Evolutionary conservation across 2,329 filamentous ascomycete genomes (phyloP).

Genomic region (Calonectria pteridis): DNA sequence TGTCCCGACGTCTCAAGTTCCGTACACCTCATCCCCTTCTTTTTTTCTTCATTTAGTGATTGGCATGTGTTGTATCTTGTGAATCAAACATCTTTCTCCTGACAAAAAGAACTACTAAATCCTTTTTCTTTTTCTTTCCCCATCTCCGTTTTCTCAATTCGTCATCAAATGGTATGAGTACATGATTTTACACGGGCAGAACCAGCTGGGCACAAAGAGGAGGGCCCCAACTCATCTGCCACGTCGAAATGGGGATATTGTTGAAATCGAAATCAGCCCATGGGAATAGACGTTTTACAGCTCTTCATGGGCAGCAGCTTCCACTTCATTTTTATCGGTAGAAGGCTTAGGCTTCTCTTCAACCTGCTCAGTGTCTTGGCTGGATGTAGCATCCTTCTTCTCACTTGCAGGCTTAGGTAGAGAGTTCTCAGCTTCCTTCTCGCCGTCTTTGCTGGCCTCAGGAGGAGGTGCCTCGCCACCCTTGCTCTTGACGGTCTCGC

Average conservation of each 20-base stretch:
- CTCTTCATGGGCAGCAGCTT: slow-evolving; percentile 53
- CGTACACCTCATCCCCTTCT: slow-evolving; percentile 25
- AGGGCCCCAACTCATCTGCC: not conserved
- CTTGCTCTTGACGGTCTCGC: slow-evolving; percentile 64
- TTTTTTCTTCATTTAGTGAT: slow-evolving; percentile 34
- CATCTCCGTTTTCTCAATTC: slow-evolving; percentile 33
- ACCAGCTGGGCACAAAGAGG: not conserved
- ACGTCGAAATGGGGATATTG: slow-evolving; percentile 3
- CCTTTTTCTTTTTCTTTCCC: slow-evolving; percentile 29
- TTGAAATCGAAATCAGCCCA: not conserved
- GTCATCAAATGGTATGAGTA: slow-evolving; percentile 44
- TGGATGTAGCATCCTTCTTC: slow-evolving; percentile 67
- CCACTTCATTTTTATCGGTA: slow-evolving; percentile 67
- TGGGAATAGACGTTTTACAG: slow-evolving; percentile 5
- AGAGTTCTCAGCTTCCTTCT: slow-evolving; percentile 67
- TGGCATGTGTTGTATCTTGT: slow-evolving; percentile 21
- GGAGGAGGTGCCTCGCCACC: slow-evolving; percentile 53
- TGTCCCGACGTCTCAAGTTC: slow-evolving; percentile 32
- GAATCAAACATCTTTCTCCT: slow-evolving; percentile 10
- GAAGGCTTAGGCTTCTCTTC: slow-evolving; percentile 71
- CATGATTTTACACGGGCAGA: slow-evolving; percentile 42
- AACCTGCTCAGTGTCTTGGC: slow-evolving; percentile 45
- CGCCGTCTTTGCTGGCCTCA: slow-evolving; percentile 68
- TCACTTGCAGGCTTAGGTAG: slow-evolving; percentile 74
- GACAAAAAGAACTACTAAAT: slow-evolving; percentile 17